phyloP scores from a whole-genome alignment of 495 filamentous ascomycete species.

The Neurospora tetrasperma region DNA sequence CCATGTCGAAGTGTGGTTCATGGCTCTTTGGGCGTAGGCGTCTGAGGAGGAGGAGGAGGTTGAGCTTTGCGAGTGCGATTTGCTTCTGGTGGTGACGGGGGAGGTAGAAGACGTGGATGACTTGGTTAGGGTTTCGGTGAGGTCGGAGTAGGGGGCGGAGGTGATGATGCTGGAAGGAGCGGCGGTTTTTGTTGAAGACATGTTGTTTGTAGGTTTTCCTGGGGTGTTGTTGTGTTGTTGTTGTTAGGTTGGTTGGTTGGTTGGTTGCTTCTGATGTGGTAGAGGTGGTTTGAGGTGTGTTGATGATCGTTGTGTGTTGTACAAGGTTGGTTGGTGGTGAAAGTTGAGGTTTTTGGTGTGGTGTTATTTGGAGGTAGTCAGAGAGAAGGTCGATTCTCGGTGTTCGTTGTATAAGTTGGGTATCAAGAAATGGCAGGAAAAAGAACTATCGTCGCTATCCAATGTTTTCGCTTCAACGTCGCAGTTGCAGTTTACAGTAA shows the following conservation, averaged over 20 bases:
- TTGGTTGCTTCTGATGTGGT: not conserved
- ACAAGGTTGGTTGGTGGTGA: not conserved
- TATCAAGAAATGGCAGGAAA: not conserved
- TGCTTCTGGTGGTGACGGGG: not conserved
- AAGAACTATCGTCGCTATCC: not conserved
- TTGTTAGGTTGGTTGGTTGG: not conserved
- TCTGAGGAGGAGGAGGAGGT: constrained; percentile 3
- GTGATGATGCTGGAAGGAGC: not conserved
- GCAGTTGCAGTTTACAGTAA: no score
- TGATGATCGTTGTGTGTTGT: not conserved
- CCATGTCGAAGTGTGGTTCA: constrained; percentile 29
- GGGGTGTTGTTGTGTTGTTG: not conserved
- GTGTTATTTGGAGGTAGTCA: not conserved
- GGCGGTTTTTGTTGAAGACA: not conserved
- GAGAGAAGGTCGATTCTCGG: not conserved
- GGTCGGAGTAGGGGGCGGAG: not conserved
- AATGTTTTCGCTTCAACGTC: not conserved
- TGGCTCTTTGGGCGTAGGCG: constrained; percentile 26
- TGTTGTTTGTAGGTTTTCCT: not conserved
- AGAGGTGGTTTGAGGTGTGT: not conserved
- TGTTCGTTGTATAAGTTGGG: not conserved
- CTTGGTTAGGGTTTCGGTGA: not conserved
- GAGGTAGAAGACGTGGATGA: constrained; percentile 3
- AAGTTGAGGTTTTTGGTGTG: no score
- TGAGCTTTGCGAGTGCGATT: not conserved